phyloP scores from a whole-genome alignment of 768 basidiomycete genomes.

The Lactarius indigo region DNA sequence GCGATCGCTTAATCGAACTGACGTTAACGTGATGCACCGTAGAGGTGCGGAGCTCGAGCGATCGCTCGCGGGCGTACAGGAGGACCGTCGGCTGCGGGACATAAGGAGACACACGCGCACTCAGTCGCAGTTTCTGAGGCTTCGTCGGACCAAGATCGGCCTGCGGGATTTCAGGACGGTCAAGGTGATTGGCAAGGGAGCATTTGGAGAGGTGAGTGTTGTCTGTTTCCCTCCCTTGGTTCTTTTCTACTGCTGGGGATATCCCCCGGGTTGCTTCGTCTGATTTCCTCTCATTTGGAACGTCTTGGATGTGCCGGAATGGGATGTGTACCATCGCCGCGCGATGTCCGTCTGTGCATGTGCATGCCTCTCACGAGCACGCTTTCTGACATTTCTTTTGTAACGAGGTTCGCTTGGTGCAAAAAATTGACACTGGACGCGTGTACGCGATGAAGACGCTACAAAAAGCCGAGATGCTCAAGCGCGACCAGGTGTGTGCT shows the following conservation, averaged over 20 bases:
- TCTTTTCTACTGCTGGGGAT: background rate
- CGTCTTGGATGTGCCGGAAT: too few relatives aligned
- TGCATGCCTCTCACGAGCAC: background rate
- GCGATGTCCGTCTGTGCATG: background rate
- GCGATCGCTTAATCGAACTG: background rate
- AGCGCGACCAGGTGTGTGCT: conserved; percentile 88
- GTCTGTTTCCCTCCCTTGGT: background rate
- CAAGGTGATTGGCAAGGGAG: conserved; percentile 99
- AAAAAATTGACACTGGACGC: conserved; percentile 94
- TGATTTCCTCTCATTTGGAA: too few relatives aligned
- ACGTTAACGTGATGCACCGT: conserved; percentile 14
- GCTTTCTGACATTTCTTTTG: conserved; percentile 6
- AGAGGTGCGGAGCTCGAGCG: conserved; percentile 88
- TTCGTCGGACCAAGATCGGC: conserved; percentile 86
- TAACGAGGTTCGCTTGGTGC: conserved; percentile 80
- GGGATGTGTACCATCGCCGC: too few relatives aligned
- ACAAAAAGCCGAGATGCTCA: conserved; percentile 97
- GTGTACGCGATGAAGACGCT: conserved; percentile 99
- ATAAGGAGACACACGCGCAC: conserved; percentile 60
- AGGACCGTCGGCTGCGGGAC: conserved; percentile 79
- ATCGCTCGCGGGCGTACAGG: conserved; percentile 66
- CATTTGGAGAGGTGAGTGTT: conserved; percentile 85
- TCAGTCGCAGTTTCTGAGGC: conserved; percentile 83
- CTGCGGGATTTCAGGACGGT: conserved; percentile 93
- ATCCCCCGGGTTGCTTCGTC: too few relatives aligned